A percentile compares a stretch with the other conserved stretches of the same genome.
phyloP scores from a whole-genome alignment of 2,329 filamentous ascomycete genomes.

The Scedosporium dehoogii region DNA sequence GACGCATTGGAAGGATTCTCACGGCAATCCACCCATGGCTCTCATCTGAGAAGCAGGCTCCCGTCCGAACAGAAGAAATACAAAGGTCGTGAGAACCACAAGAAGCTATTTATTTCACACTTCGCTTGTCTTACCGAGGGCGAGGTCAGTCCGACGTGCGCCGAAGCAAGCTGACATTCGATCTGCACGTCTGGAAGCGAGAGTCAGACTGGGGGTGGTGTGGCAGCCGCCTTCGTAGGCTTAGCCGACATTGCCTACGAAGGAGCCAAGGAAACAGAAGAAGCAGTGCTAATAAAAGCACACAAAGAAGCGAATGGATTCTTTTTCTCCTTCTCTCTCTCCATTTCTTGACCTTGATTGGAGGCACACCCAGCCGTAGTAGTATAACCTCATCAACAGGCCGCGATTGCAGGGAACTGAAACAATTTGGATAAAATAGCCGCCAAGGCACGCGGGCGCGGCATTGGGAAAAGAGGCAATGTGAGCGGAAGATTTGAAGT shows the following conservation, averaged over 20 bases:
- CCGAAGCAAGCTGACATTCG: neutral
- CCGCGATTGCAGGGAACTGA: neutral
- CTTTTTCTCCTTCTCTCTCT: no score
- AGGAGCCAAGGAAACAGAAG: neutral
- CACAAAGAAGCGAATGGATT: neutral
- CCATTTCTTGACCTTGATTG: neutral
- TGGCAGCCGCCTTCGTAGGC: neutral
- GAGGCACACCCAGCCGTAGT: neutral
- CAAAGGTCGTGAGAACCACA: neutral
- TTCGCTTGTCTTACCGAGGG: neutral
- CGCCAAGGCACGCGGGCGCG: neutral
- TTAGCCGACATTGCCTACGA: no score
- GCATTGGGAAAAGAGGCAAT: neutral
- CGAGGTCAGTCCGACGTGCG: neutral
- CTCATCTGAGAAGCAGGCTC: no score
- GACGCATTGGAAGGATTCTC: no score
- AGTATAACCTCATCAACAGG: neutral
- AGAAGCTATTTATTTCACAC: neutral
- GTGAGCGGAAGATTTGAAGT: neutral
- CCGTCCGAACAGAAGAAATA: no score
- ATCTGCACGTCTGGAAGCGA: neutral
- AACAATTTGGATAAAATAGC: slow-evolving; percentile 7
- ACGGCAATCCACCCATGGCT: no score
- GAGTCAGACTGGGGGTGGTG: neutral
- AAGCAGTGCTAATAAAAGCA: neutral